These are phyloP conservation scores for Lipomyces orientalis DNA, from an alignment of 805 yeast genomes.

Conservation along the genomic window DNA sequence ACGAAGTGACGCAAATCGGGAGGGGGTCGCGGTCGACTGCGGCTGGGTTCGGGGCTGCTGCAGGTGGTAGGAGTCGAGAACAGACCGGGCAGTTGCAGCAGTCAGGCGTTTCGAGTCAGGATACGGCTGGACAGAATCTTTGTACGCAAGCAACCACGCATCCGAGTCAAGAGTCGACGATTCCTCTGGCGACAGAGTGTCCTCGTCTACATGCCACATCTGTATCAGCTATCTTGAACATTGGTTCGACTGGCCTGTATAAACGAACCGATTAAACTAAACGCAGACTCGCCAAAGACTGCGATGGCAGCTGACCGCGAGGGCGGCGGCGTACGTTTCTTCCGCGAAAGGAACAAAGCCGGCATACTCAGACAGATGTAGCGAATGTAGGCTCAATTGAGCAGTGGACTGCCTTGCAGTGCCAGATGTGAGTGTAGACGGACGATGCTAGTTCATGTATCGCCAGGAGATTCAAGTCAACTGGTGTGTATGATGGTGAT, in stretches of 20 bases:
- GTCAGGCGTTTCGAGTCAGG: conserved; percentile 25
- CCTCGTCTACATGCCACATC: conserved; percentile 23
- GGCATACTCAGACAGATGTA: conserved; percentile 7
- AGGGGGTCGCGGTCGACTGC: neutral
- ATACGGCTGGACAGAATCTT: conserved; percentile 20
- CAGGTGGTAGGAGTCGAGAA: conserved; percentile 30
- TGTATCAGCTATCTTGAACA: neutral
- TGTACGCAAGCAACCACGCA: conserved; percentile 29
- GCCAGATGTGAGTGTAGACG: neutral
- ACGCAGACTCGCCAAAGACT: conserved; percentile 27
- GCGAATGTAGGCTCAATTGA: conserved; percentile 5
- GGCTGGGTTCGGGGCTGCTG: neutral
- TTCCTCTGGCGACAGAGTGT: conserved; percentile 33
- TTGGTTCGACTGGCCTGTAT: neutral
- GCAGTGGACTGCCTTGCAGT: neutral
- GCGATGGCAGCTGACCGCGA: conserved; percentile 30
- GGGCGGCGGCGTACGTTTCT: conserved; percentile 18
- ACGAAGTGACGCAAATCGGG: conserved; percentile 17
- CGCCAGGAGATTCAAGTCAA: neutral
- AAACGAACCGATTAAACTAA: conserved; percentile 12
- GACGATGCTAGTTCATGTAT: neutral
- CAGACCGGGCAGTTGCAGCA: conserved; percentile 24
- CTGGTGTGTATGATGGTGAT: neutral
- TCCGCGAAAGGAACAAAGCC: conserved; percentile 17
- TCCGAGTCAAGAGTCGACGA: conserved; percentile 32